Conservation (phyloP, 305 asterid genomes). For the Rubia occidens region DNA sequence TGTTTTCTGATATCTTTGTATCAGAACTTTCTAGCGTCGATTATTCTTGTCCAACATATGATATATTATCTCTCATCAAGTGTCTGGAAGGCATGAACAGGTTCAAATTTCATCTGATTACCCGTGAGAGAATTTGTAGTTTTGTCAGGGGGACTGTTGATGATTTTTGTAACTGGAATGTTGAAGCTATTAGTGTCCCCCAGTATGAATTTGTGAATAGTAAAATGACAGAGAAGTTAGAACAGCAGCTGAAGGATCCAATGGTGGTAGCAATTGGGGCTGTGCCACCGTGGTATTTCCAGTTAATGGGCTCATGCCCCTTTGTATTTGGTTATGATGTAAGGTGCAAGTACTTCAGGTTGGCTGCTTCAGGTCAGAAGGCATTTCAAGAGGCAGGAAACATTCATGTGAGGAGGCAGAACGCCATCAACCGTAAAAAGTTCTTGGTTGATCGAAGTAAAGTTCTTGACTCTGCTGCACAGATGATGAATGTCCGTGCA, state of each 20-base stretch:
- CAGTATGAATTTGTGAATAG: conserved; percentile 66
- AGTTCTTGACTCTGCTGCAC: conserved; percentile 66
- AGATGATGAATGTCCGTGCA: conserved; percentile 66
- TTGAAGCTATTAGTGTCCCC: conserved; percentile 33
- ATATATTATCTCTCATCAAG: conserved; percentile 62
- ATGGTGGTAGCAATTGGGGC: conserved; percentile 61
- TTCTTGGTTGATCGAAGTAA: conserved; percentile 63
- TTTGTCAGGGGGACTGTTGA: conserved; percentile 50
- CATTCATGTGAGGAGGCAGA: conserved; percentile 42
- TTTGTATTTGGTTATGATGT: conserved; percentile 82
- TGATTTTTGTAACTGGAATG: conserved; percentile 36
- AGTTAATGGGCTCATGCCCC: conserved; percentile 65
- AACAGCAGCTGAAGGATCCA: conserved; percentile 84
- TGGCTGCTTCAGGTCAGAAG: conserved; percentile 49
- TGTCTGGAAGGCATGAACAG: conserved; percentile 70
- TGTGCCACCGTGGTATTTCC: conserved; percentile 85
- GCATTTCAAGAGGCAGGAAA: conserved; percentile 38
- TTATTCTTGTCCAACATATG: conserved; percentile 49
- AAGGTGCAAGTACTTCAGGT: conserved; percentile 67
- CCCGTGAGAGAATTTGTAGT: conserved; percentile 39
- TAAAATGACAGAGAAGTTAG: conserved; percentile 80
- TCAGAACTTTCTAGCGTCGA: conserved; percentile 35
- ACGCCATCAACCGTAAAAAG: conserved; percentile 50
- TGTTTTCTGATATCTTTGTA: conserved; percentile 37
- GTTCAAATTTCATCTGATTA: conserved; percentile 53